These are phyloP conservation scores for Sonneratia caseolaris DNA, from an alignment of 345 rosid genomes.

Conservation along the genomic window DNA sequence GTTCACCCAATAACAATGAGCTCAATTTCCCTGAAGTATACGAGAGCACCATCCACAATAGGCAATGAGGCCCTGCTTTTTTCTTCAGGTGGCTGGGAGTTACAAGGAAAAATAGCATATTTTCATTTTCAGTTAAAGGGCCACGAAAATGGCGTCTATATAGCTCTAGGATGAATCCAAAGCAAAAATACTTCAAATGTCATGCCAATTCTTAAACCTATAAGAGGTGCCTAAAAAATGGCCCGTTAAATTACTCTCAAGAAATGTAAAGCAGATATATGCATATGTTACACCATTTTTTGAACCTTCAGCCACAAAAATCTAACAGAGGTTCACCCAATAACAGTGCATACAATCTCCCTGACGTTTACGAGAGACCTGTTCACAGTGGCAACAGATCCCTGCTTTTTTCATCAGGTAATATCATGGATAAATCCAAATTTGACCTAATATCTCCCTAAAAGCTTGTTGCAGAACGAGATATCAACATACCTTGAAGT, in stretches of 20 bases:
- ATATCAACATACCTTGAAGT: conserved; percentile 57
- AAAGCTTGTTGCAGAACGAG: not conserved
- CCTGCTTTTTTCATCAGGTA: conserved; percentile 55
- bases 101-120: not conserved
- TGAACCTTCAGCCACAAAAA: conserved; percentile 37
- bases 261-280: not conserved
- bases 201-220: conserved; percentile 50
- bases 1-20: conserved; percentile 22
- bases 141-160: not conserved
- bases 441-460: no score
- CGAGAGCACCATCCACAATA: conserved; percentile 8
- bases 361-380: conserved; percentile 48
- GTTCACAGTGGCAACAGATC: conserved; percentile 34
- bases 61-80: conserved; percentile 17
- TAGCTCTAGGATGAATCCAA: not conserved
- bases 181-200: not conserved
- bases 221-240: not conserved
- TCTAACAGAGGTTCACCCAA: conserved; percentile 54
- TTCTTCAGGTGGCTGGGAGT: conserved; percentile 16
- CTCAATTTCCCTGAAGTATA: conserved; percentile 12
- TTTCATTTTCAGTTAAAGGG: not conserved
- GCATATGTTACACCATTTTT: conserved; percentile 32
- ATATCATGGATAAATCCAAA: not conserved
- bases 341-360: conserved; percentile 39
- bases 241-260: not conserved